These are phyloP conservation scores for Wickerhamiella spandovensis DNA, from an alignment of 805 yeast genomes.

Conservation along the genomic window DNA sequence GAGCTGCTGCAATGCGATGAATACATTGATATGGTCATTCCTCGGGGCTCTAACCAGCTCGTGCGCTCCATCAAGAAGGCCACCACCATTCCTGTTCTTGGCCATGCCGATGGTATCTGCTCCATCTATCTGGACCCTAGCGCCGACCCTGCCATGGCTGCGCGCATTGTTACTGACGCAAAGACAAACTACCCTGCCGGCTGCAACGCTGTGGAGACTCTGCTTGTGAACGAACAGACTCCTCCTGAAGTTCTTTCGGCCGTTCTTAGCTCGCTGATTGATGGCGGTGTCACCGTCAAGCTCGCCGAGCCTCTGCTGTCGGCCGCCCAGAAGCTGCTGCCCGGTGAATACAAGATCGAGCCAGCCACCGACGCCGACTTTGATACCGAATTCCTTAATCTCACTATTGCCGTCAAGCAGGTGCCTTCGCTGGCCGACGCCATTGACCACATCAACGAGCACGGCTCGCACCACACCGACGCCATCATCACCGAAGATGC, in stretches of 20 bases:
- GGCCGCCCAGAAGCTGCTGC: conserved; percentile 28
- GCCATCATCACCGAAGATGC: conserved; percentile 71
- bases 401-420: conserved; percentile 64
- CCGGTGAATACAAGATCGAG: conserved; percentile 15
- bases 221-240: conserved; percentile 42
- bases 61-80: conserved; percentile 74
- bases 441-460: conserved; percentile 71
- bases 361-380: conserved; percentile 57
- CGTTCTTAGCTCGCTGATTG: conserved; percentile 32
- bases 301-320: conserved; percentile 29
- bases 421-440: conserved; percentile 55
- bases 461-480: conserved; percentile 95
- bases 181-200: conserved; percentile 98
- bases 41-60: conserved; percentile 91
- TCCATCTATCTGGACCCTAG: conserved; percentile 69
- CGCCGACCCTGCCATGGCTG: conserved; percentile 69
- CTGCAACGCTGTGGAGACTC: conserved; percentile 92
- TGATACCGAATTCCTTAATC: conserved; percentile 67
- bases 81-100: conserved; percentile 92
- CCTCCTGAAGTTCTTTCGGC: conserved; percentile 22
- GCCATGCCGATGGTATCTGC: conserved; percentile 98
- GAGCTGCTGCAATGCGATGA: conserved; percentile 73
- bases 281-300: conserved; percentile 62
- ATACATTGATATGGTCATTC: conserved; percentile 88
- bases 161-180: conserved; percentile 63